These are phyloP conservation scores for Penicillium sp. DNA, from an alignment of 2,329 filamentous ascomycete genomes.

Conservation along the genomic window DNA sequence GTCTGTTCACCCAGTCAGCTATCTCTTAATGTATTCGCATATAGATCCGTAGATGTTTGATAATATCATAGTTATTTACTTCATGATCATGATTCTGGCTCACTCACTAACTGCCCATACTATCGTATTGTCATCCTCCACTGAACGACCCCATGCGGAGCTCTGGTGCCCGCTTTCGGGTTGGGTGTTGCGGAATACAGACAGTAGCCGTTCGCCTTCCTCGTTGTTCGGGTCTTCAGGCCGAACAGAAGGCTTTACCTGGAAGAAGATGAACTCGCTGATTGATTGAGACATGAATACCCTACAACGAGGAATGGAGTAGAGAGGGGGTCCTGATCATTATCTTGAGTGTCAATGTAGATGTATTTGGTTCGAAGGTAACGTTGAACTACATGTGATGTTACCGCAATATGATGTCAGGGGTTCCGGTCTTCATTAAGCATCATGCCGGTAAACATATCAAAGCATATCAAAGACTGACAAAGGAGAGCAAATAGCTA, in stretches of 20 bases:
- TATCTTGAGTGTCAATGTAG: not conserved
- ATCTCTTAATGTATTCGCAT: not conserved
- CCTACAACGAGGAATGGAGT: not conserved
- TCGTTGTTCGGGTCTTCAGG: slow-evolving; percentile 39
- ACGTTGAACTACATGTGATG: slow-evolving; percentile 9
- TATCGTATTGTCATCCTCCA: slow-evolving; percentile 37
- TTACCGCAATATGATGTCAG: slow-evolving; percentile 24
- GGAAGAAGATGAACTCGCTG: slow-evolving; percentile 41
- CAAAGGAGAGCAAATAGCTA: not conserved
- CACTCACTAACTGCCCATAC: slow-evolving; percentile 41
- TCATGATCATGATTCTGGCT: not conserved
- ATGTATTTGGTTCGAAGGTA: not conserved
- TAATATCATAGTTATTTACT: not conserved
- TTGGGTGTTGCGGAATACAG: slow-evolving; percentile 30
- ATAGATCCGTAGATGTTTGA: not conserved
- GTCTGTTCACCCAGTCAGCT: slow-evolving; percentile 18
- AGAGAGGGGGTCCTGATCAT: not conserved
- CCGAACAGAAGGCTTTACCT: slow-evolving; percentile 36
- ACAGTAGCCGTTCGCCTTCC: slow-evolving; percentile 32
- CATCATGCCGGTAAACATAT: slow-evolving; percentile 3
- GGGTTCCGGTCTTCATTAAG: slow-evolving; percentile 7
- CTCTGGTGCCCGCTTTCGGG: slow-evolving; percentile 35
- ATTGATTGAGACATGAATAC: slow-evolving; percentile 23
- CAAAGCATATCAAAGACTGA: not conserved
- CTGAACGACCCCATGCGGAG: slow-evolving; percentile 40